These are phyloP conservation scores for Curvularia sp. DNA, from an alignment of 2,329 filamentous ascomycete genomes.

Conservation along the genomic window DNA sequence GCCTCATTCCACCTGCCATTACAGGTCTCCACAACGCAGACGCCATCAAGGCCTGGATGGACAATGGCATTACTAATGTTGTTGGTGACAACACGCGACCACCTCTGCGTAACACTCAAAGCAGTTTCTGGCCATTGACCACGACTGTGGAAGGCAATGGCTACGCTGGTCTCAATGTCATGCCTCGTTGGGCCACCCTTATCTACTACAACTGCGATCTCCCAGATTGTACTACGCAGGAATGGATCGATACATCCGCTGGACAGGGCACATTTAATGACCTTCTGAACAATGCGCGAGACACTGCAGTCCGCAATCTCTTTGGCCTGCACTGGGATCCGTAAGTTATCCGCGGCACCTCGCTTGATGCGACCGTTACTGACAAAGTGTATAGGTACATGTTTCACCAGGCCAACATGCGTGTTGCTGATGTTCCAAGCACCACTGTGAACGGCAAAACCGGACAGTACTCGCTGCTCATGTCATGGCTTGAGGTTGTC, in stretches of 20 bases:
- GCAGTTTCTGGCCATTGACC: conserved; percentile 63
- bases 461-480: conserved; percentile 61
- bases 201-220: conserved; percentile 72
- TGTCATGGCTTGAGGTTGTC: conserved; percentile 64
- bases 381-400: conserved; percentile 55
- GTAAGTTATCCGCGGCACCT: conserved; percentile 23
- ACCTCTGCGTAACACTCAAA: conserved; percentile 60
- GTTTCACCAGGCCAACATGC: conserved; percentile 70
- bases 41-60: conserved; percentile 65
- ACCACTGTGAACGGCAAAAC: conserved; percentile 59
- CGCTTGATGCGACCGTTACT: background rate
- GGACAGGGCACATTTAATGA: conserved; percentile 62
- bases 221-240: conserved; percentile 62
- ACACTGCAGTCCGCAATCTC: conserved; percentile 64
- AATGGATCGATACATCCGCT: conserved; percentile 67
- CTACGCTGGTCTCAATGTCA: conserved; percentile 63
- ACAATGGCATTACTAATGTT: conserved; percentile 65
- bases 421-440: conserved; percentile 57
- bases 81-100: conserved; percentile 71
- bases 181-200: conserved; percentile 67
- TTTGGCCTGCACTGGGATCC: conserved; percentile 63
- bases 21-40: conserved; percentile 71
- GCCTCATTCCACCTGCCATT: conserved; percentile 69
- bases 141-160: conserved; percentile 62
- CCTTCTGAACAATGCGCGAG: conserved; percentile 60